Percentiles rank a stretch among this genome's conserved stretches.
phyloP scores from a whole-genome alignment of 805 yeast species.

The Cyberlindnera euphorbiae region DNA sequence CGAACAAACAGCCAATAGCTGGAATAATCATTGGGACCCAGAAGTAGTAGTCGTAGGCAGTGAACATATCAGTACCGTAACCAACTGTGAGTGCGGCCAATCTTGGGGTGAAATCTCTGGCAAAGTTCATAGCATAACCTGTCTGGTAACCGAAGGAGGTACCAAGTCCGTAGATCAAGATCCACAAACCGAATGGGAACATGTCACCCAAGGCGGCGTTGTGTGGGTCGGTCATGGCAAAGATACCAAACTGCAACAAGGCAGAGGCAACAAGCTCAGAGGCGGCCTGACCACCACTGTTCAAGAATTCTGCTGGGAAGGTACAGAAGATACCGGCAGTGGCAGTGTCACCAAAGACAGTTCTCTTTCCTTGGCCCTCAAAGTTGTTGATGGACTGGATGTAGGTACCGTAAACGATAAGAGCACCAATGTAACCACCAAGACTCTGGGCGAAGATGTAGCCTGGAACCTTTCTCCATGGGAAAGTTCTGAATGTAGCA shows the following conservation, averaged over 20 bases:
- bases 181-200: conserved; percentile 43
- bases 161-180: conserved; percentile 42
- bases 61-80: conserved; percentile 37
- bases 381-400: conserved; percentile 33
- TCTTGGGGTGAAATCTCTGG: conserved; percentile 54
- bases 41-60: conserved; percentile 38
- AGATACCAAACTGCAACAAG: conserved; percentile 40
- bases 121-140: conserved; percentile 51
- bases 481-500: conserved; percentile 47
- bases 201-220: conserved; percentile 41
- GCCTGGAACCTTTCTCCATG: conserved; percentile 41
- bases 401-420: conserved; percentile 42
- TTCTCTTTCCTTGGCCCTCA: conserved; percentile 29
- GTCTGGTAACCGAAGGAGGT: conserved; percentile 47
- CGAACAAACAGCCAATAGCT: conserved; percentile 40
- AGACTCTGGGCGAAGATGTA: conserved; percentile 43
- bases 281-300: conserved; percentile 40
- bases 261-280: conserved; percentile 45
- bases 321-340: conserved; percentile 45
- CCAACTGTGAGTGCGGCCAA: conserved; percentile 45
- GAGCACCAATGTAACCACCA: conserved; percentile 46
- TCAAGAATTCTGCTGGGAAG: conserved; percentile 36
- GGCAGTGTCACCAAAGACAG: conserved; percentile 24
- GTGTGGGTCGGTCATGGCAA: conserved; percentile 48
- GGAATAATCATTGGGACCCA: conserved; percentile 55